Conservation (phyloP, 2,329 filamentous ascomycete species). For the Curvularia spicifera region DNA sequence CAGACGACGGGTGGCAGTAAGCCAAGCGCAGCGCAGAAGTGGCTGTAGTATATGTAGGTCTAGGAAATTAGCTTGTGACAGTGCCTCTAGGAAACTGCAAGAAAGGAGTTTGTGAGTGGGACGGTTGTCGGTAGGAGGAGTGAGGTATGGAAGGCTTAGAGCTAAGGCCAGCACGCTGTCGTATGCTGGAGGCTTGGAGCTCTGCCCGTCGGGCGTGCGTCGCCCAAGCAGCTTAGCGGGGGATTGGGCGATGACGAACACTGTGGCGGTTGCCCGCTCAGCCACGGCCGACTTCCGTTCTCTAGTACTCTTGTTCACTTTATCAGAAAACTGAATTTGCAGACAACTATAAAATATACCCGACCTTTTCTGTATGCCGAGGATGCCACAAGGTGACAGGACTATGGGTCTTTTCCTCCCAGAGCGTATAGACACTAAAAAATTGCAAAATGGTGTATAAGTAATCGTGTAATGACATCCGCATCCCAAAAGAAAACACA, state of each 20-base stretch:
- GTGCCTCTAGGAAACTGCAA: background rate
- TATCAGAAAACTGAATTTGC: background rate
- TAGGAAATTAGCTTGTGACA: background rate
- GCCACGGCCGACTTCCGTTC: slow-evolving; percentile 14
- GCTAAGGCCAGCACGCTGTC: slow-evolving; percentile 16
- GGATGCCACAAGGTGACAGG: slow-evolving; percentile 14
- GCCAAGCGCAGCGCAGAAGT: background rate
- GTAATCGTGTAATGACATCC: slow-evolving; percentile 24
- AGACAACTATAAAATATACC: slow-evolving; percentile 10
- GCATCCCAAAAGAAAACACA: slow-evolving; percentile 15
- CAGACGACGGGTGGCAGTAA: background rate
- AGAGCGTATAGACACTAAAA: slow-evolving; percentile 36
- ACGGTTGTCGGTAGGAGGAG: slow-evolving; percentile 6
- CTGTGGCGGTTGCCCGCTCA: slow-evolving; percentile 21
- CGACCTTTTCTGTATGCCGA: slow-evolving; percentile 19
- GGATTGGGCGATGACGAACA: slow-evolving; percentile 25
- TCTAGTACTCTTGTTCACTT: background rate
- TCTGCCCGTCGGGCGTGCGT: slow-evolving; percentile 16
- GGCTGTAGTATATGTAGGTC: background rate
- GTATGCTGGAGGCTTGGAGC: slow-evolving; percentile 32
- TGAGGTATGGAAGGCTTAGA: slow-evolving; percentile 4
- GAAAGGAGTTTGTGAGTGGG: background rate
- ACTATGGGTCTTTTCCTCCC: slow-evolving; percentile 21
- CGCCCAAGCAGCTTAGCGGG: slow-evolving; percentile 17
- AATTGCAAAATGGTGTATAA: slow-evolving; percentile 29